Conservation (phyloP, 2,329 filamentous ascomycete genomes). For the Hymenotorrendiella dingleyae region DNA sequence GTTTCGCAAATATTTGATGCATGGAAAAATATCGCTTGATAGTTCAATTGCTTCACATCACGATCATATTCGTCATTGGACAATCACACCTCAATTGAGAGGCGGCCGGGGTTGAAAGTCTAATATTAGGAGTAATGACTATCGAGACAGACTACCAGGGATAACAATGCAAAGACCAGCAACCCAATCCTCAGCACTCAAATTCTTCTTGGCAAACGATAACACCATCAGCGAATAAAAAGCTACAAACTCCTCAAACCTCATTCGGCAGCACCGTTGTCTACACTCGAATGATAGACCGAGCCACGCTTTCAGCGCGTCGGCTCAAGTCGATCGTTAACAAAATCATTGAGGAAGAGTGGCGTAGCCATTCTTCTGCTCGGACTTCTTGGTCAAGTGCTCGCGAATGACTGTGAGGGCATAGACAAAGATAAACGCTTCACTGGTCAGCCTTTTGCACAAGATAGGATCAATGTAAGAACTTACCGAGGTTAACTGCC, state of each 20-base stretch:
- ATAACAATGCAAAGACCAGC: background rate
- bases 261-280: too few species aligned
- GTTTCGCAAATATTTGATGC: too few species aligned
- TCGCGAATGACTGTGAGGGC: slow-evolving; percentile 21
- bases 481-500: slow-evolving; percentile 22
- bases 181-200: background rate
- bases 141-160: background rate
- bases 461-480: background rate
- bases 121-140: background rate
- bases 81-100: background rate
- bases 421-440: slow-evolving; percentile 21
- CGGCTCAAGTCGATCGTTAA: too few species aligned
- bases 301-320: too few species aligned
- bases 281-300: too few species aligned
- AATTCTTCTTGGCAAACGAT: background rate
- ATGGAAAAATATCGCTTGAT: too few species aligned
- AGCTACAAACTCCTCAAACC: background rate
- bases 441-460: background rate
- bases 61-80: too few species aligned
- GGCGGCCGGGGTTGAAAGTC: background rate
- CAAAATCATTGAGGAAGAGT: slow-evolving; percentile 19
- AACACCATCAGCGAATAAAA: background rate
- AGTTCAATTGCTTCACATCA: too few species aligned
- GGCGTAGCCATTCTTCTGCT: slow-evolving; percentile 19
- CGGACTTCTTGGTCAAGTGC: slow-evolving; percentile 14